Evolutionary conservation across 345 rosid genomes (phyloP), one percentile per base, ranked within the genome.

Genomic region (Dimocarpus longan): DNA sequence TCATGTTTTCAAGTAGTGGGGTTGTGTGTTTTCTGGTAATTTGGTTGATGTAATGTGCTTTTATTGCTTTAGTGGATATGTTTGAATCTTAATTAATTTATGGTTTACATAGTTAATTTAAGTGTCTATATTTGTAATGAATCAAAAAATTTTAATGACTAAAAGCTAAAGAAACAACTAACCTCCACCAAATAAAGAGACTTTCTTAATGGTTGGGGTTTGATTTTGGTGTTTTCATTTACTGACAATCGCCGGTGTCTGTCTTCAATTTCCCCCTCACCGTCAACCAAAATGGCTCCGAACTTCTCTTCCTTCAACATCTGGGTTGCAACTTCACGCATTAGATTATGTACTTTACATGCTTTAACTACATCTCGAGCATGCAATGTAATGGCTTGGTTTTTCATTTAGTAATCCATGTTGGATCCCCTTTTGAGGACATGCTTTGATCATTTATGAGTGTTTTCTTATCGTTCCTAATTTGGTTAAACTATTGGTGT

Each of bases 301-400:
- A 66, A 66, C 40, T 66, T 66, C n/a, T 66, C 70, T 66, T 66
- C 42, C 70, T 37, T 66, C 19, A 66, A 10, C 46, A 66, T 66
- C 42, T 66, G 19, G 43, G 18, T 66, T 66, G 70, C 70, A 37
- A 66, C 70, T 24, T 66, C 70, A 37, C 42, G 46, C 70, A 66
- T 66, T 26, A 66, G 70, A 66, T 66, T 37, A 8, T 66, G 46
- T 32, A 66, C 70, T 37, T 37, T 66, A 37, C 70, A 66, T 16
- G 40, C 70, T 66, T 66, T 66, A 28, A 66, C 70, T 11, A 66
- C 42, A 15, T 66, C 70, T 5, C 70, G 19, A 11, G 70, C 70
- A 37, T 66, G 70, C 70, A 66, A 37, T n/a, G 40, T 66, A 66
- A 66, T 66, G 7, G 46, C 70, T 26, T 26, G 28, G 28, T 26